Percentiles rank a stretch among this genome's conserved stretches.
phyloP scores from a whole-genome alignment of 106 monocot species.

The Phalaenopsis equestris region DNA sequence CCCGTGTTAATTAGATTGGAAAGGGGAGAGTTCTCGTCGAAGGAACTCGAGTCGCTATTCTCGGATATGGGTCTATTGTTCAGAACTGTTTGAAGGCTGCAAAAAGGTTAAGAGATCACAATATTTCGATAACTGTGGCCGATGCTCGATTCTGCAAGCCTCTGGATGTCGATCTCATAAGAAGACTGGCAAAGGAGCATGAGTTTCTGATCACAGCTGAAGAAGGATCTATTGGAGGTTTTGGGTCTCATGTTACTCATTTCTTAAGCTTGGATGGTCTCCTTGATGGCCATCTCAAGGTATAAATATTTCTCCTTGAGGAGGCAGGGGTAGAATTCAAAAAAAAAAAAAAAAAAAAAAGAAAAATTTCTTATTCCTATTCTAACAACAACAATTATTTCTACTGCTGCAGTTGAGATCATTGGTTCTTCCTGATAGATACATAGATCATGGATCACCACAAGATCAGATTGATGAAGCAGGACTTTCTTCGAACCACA shows the following conservation, averaged over 20 bases:
- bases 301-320: slow-evolving; percentile 5
- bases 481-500: slow-evolving; percentile 47
- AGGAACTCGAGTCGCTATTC: slow-evolving; percentile 49
- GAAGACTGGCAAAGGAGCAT: slow-evolving; percentile 40
- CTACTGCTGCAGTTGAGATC: slow-evolving; percentile 51
- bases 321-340: too few relatives aligned
- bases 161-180: slow-evolving; percentile 41
- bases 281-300: slow-evolving; percentile 57
- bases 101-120: slow-evolving; percentile 21
- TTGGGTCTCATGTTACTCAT: slow-evolving; percentile 61
- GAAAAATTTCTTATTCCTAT: neutral
- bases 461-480: slow-evolving; percentile 63
- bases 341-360: too few relatives aligned
- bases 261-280: slow-evolving; percentile 49
- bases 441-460: slow-evolving; percentile 68
- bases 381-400: neutral
- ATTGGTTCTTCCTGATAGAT: slow-evolving; percentile 61
- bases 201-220: slow-evolving; percentile 62
- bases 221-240: slow-evolving; percentile 72
- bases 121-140: slow-evolving; percentile 32
- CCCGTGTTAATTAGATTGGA: slow-evolving; percentile 42
- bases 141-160: slow-evolving; percentile 79
- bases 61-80: slow-evolving; percentile 60
- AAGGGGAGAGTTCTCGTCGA: slow-evolving; percentile 73
- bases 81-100: slow-evolving; percentile 61